These are phyloP conservation scores for Cordyceps sp. DNA, from an alignment of 2,329 filamentous ascomycete species.

Conservation along the genomic window DNA sequence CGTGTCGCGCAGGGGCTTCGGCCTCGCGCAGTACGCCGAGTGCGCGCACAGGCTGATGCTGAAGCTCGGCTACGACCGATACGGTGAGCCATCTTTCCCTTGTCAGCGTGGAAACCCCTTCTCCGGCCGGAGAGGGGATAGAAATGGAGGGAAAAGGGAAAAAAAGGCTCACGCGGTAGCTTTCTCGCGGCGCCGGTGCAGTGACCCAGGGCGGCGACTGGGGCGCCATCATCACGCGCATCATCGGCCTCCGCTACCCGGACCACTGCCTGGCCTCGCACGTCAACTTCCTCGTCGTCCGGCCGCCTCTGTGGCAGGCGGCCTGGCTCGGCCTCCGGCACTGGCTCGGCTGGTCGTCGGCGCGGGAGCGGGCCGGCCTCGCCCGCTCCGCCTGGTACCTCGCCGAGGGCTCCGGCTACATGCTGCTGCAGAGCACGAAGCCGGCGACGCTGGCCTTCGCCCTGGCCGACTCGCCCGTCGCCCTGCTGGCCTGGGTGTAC, in stretches of 20 bases:
- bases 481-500: conserved; percentile 60
- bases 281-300: conserved; percentile 15
- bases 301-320: background rate
- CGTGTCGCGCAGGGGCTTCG: conserved; percentile 13
- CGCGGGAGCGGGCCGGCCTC: conserved; percentile 8
- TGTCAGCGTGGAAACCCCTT: too few species aligned
- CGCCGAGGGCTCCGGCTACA: conserved; percentile 26
- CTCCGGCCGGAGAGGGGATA: too few species aligned
- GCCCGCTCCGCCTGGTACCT: conserved; percentile 39
- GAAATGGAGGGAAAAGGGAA: too few species aligned
- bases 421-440: conserved; percentile 35
- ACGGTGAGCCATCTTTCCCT: conserved; percentile 10
- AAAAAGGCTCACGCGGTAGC: background rate
- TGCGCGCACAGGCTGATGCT: conserved; percentile 52
- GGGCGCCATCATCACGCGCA: conserved; percentile 49
- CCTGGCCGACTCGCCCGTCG: conserved; percentile 53
- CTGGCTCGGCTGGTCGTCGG: background rate
- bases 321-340: conserved; percentile 1
- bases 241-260: conserved; percentile 43
- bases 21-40: conserved; percentile 26
- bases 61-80: conserved; percentile 36
- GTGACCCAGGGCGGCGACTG: conserved; percentile 52
- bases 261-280: conserved; percentile 35
- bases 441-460: conserved; percentile 59
- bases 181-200: conserved; percentile 1